Conservation (phyloP, 2,329 filamentous ascomycete species). For the Acrocalymma vagum region DNA sequence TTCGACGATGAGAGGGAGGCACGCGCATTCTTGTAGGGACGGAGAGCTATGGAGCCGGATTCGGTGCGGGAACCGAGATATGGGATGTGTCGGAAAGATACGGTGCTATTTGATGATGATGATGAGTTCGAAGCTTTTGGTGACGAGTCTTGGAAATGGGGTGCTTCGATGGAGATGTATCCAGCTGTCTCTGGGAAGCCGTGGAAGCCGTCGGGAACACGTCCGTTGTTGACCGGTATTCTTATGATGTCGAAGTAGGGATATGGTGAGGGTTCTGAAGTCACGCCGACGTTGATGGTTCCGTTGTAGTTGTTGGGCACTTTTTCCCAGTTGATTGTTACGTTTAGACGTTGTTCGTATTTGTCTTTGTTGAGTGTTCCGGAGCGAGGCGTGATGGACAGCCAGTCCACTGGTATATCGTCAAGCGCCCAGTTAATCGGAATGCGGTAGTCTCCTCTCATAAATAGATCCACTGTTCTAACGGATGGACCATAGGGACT, state of each 20-base stretch:
- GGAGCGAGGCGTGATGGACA: constrained; percentile 19
- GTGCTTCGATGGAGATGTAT: constrained; percentile 24
- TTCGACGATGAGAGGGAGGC: constrained; percentile 15
- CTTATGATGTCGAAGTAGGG: constrained; percentile 22
- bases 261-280: constrained; percentile 20
- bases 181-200: constrained; percentile 26
- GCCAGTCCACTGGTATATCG: constrained; percentile 21
- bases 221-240: constrained; percentile 19
- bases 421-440: constrained; percentile 24
- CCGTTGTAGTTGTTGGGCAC: constrained; percentile 18
- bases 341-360: constrained; percentile 24
- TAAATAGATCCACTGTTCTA: constrained; percentile 22
- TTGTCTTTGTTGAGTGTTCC: constrained; percentile 13
- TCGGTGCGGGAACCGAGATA: constrained; percentile 22
- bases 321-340: constrained; percentile 24
- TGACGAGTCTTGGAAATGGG: constrained; percentile 20
- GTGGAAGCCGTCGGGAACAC: constrained; percentile 15
- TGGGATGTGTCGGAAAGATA: constrained; percentile 18
- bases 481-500: constrained; percentile 22
- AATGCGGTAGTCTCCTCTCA: constrained; percentile 26
- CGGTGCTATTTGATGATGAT: constrained; percentile 1
- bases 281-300: constrained; percentile 19
- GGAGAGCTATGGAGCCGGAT: constrained; percentile 24
- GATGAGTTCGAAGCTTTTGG: constrained; percentile 2
- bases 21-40: constrained; percentile 18